Base-by-base conservation (phyloP, 148 eudicot species). In the Vaccinium macrocarpon region DNA sequence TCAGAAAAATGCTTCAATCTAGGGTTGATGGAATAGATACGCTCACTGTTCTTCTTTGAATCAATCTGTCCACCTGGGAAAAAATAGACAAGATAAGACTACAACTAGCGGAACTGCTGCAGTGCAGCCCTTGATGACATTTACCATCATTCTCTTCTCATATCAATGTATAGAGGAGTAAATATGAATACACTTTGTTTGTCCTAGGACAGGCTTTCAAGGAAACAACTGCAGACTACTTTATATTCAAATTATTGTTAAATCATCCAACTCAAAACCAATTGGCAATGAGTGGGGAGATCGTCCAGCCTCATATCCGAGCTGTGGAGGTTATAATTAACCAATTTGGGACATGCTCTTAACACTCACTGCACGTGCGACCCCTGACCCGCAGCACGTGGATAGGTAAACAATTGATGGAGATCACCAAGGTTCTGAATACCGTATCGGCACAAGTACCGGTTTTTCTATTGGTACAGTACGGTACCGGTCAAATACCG, bases 1-100 rank as follows among this genome's bases (percentile, higher is more conserved):
- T 95, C 95, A 51, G 98, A 97, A 77, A 97, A 97, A 88, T 95
- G 95, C 94, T 97, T 94, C 86, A 97, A 85, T 89, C 92, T 94
- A 11, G 98, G 92, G 88, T 92, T 95, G 66, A 97, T 88, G 80
- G 96, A 91, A 86, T 92, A 97, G 70, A 89, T 83, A 76, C 91
- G 88, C 76, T 88, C 92, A 50, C 83, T 81, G 66, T 79, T 84
- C 80, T 86, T 91, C 68, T 70, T 88, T 21, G 91, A 81, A 82
- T 88, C 97, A 4, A 79, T 90, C 78, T 74, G 78, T 74, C 52
- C 90, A 52, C 86, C 98, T 95, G 84, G 83, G 84, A 86, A 15
- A 61, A 53, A n/a, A 85, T 46, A 23, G 23, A 76, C 19, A 42
- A 42, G 46, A 42, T 42, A 42, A 42, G 46, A 42, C 46, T 10